Percentiles rank a stretch among this genome's conserved stretches.
phyloP scores from a whole-genome alignment of 805 yeast genomes.

The Teunomyces aglyptinius region DNA sequence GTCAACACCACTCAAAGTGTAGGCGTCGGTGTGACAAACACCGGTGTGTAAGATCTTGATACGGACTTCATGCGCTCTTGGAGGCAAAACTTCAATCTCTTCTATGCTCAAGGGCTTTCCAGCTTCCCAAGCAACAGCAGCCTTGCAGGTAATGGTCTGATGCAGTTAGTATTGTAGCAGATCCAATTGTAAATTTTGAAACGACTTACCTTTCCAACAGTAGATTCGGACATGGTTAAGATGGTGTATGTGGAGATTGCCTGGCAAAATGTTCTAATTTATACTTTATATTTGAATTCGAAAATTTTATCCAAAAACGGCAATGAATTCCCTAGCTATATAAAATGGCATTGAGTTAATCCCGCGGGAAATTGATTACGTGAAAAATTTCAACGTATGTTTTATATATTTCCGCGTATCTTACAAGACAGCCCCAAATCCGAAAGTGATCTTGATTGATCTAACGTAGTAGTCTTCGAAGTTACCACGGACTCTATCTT shows the following conservation, averaged over 20 bases:
- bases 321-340: background rate
- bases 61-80: constrained; percentile 96
- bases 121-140: constrained; percentile 98
- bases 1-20: constrained; percentile 89
- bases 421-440: constrained; percentile 88
- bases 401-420: background rate
- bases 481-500: constrained; percentile 78
- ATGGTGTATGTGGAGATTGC: background rate
- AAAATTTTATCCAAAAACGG: constrained; percentile 1
- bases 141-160: constrained; percentile 74
- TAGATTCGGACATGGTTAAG: constrained; percentile 15
- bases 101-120: constrained; percentile 80
- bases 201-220: constrained; percentile 28
- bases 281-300: background rate
- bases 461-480: constrained; percentile 88
- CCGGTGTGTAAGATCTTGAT: constrained; percentile 85
- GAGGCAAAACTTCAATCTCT: constrained; percentile 87
- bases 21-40: constrained; percentile 98
- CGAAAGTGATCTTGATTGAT: constrained; percentile 88
- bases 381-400: background rate
- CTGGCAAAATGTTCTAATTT: constrained; percentile 1
- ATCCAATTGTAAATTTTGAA: background rate
- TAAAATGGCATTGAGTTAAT: too few species aligned
- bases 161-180: constrained; percentile 16
- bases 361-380: background rate